Evolutionary conservation across 345 rosid genomes (phyloP), one percentile per base, ranked within the genome.

Genomic region (Heritiera fomes): DNA sequence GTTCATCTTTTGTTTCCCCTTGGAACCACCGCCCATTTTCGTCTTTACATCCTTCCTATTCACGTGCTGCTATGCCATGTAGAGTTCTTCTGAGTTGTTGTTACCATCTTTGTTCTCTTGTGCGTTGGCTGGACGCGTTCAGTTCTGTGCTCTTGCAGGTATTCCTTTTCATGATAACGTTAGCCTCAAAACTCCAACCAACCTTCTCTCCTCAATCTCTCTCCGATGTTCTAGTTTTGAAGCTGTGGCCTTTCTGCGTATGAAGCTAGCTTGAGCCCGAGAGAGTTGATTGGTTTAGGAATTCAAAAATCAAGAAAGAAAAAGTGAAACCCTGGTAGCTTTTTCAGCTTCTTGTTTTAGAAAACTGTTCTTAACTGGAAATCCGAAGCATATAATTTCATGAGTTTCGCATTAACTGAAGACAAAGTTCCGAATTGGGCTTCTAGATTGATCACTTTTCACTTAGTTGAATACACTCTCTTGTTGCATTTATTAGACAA

Each of bases 1-100:
- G 69, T 65, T 68, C 55, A 41, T 73, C 38, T 55, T 82, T 70
- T 75, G 64, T 75, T 73, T 64, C 52, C 47, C 90, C 89, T 91
- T 73, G 92, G 84, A 84, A 87, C 85, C 92, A 90, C 76, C 92
- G 89, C 92, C 88, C 66, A 18, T 60, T 84, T 80, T 83, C 73
- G 34, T 75, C 77, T 79, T 78, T 2, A 9, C 15, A 73, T 67
- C 40, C 69, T 41, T 76, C 77, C 77, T 75, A 81, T 88, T 91
- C 93, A 91, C 95, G 90, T 91, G 93, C 85, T 86, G 87, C 84
- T 84, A 79, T 78, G 86, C 79, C 82, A 86, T 81, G 80, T 78
- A 80, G 84, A 77, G 80, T 68, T 63, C 6, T 41, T 53, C 53
- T 59, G 83, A 71, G 40, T 73, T 80, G 84, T 87, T 82, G 79